Evolutionary conservation across 495 filamentous ascomycete genomes (phyloP).

Genomic region (Cenococcum geophilum): DNA sequence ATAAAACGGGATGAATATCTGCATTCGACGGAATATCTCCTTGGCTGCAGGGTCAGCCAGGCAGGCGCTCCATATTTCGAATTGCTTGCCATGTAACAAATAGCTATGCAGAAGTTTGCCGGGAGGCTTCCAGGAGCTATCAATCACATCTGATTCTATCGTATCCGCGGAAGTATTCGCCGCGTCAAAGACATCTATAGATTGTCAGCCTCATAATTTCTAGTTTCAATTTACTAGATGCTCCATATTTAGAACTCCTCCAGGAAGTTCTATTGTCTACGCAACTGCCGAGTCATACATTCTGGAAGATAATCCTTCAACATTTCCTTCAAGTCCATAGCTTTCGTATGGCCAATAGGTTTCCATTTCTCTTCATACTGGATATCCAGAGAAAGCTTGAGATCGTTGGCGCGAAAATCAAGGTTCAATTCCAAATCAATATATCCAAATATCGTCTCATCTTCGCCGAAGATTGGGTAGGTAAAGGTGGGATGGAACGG

Average conservation of each 20-base stretch:
- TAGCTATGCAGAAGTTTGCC: constrained; percentile 52
- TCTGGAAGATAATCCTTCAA: constrained; percentile 60
- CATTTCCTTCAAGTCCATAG: constrained; percentile 59
- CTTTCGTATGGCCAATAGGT: constrained; percentile 60
- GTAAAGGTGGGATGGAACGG: constrained; percentile 82
- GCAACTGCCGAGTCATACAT: background rate
- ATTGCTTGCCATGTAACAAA: constrained; percentile 44
- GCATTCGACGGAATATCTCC: constrained; percentile 65
- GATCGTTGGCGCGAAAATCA: constrained; percentile 71
- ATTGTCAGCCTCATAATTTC: background rate
- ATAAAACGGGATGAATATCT: constrained; percentile 77
- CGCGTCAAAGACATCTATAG: constrained; percentile 12
- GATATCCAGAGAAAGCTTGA: constrained; percentile 68
- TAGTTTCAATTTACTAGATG: too few relatives aligned
- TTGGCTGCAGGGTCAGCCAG: constrained; percentile 54
- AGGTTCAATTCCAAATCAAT: constrained; percentile 68
- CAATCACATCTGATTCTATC: constrained; percentile 13
- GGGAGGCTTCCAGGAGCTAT: constrained; percentile 48
- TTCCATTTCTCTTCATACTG: constrained; percentile 64
- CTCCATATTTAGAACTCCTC: too few relatives aligned
- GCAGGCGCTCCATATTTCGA: constrained; percentile 57
- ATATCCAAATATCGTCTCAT: constrained; percentile 88
- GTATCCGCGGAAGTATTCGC: background rate
- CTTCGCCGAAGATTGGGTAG: constrained; percentile 86
- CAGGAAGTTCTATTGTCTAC: background rate